phyloP scores from a whole-genome alignment of 352 stramenopile species.

The Phytophthora kernoviae region DNA sequence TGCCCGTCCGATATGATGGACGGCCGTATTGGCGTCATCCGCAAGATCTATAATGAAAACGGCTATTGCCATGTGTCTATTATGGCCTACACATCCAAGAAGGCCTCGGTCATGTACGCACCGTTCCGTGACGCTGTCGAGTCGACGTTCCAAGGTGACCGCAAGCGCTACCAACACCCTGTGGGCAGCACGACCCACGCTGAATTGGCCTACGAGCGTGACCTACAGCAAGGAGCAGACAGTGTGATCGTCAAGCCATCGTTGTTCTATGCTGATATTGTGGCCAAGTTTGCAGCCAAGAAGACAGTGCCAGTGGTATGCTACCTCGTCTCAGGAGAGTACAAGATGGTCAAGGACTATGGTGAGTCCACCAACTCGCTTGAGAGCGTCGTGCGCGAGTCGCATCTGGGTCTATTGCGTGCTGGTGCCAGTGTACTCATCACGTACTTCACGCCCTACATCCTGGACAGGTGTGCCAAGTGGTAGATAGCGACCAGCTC shows the following conservation, averaged over 20 bases:
- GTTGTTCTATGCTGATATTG: constrained; percentile 99
- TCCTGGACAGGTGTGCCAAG: constrained; percentile 81
- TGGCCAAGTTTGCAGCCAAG: constrained; percentile 92
- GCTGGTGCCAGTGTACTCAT: constrained; percentile 98
- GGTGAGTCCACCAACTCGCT: constrained; percentile 81
- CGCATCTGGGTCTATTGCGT: constrained; percentile 82
- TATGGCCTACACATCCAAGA: constrained; percentile 99
- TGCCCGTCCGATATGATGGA: constrained; percentile 98
- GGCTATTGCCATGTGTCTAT: constrained; percentile 98
- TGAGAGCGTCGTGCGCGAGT: constrained; percentile 85
- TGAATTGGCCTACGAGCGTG: constrained; percentile 75
- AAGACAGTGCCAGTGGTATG: constrained; percentile 95
- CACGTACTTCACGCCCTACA: constrained; percentile 97
- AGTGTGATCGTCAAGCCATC: constrained; percentile 99
- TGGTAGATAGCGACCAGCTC: constrained; percentile 50
- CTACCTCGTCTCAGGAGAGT: constrained; percentile 99
- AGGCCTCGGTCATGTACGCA: constrained; percentile 95
- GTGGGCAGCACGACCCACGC: constrained; percentile 86
- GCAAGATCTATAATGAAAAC: constrained; percentile 94
- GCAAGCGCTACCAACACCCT: constrained; percentile 98
- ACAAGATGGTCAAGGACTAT: constrained; percentile 99
- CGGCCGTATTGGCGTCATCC: constrained; percentile 96
- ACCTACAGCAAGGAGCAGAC: constrained; percentile 94
- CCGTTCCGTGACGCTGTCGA: constrained; percentile 98
- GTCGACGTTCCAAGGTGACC: constrained; percentile 93